Base-by-base conservation (phyloP, 106 monocot species). In the Chionographis japonica region DNA sequence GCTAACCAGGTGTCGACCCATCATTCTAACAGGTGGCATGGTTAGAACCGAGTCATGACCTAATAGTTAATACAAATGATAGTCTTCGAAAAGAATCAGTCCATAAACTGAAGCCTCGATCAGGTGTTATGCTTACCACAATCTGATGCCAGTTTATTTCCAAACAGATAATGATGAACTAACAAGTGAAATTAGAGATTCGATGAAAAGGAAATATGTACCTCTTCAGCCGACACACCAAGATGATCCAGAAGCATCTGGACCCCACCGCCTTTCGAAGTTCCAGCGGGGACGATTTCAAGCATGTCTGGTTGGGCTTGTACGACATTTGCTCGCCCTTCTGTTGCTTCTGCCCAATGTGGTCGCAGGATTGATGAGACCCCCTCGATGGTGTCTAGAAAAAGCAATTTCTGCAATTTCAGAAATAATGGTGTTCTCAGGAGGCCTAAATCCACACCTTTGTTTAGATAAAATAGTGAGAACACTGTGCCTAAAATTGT, bases 241-340 rank as follows among this genome's bases (percentile, higher is more conserved):
- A 95, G 84, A 63, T 95, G 94, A 79, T 91, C 74, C 51, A 91
- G 74, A 55, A 95, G 78, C 52, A 85, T 62, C 56, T 75, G 81
- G 17, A 95, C 81, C 8, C 94, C 94, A 40, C 59, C 54, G 14
- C 88, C 94, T 72, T 95, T 95, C 12, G 85, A 88, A 39, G 94
- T 84, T 60, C 81, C 88, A 50, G 61, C 46, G 52, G 94, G 94
- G 4, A 95, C 79, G 54, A 91, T 86, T 75, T 95, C 94, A 61
- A 95, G 91, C 88, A 88, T 91, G 66, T 91, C 83, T 37, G 88
- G 63, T 53, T 79, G 72, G 14, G 85, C 88, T 50, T 95, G 94
- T 50, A 88, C 83, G 60, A 95, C 83, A 63, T 65, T 40, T 15
- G 94, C 91, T 16, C 79, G 83, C 3, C 78, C 85, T 49, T 73